Base-by-base conservation (phyloP, 176 grass and related monocot genomes). In the Oropetium thomaeum region DNA sequence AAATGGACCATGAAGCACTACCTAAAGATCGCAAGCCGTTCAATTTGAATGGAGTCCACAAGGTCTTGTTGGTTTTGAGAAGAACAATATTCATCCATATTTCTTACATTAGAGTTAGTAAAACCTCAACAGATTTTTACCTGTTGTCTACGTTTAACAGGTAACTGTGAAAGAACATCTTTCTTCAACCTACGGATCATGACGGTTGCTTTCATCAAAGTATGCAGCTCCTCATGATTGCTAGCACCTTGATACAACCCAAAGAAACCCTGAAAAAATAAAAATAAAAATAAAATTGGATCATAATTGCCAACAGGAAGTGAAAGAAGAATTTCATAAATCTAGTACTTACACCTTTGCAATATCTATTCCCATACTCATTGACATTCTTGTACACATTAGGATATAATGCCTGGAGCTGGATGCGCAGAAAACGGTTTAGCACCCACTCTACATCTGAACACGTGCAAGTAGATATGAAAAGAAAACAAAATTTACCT, bases 161-260 rank as follows among this genome's bases (percentile, higher is more conserved):
- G 95, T 29, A 97, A 84, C 78, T 97, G 74, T 26, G 86, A 64
- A 74, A 97, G 88, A 64, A 97, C 95, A 76, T 97, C 90, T 81
- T 89, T 97, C 54, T 97, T 97, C 80, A 97, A 84, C 51, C 95
- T 84, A 19, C 91, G 95, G 61, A 97, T 97, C 95, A 97, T 93
- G 67, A 93, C 79, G 39, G 95, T 97, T 81, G 95, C 88, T 82
- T 93, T 97, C 88, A 97, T 91, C 82, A 97, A 85, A 86, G 87
- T 92, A 89, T 97, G 95, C 19, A 97, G 89, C 75, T 93, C 95
- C 35, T 93, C 91, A 33, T 97, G 95, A 75, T 97, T 97, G 75
- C 95, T 97, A 69, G 95, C 95, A 79, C 94, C 94, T 97, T 97
- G 94, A 75, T 87, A 93, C 49, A 83, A 17, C 69, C 95, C 95